A percentile compares a stretch with the other conserved stretches of the same genome.
Conservation (phyloP, 2,329 filamentous ascomycete genomes). For the Colletotrichum falcatum region DNA sequence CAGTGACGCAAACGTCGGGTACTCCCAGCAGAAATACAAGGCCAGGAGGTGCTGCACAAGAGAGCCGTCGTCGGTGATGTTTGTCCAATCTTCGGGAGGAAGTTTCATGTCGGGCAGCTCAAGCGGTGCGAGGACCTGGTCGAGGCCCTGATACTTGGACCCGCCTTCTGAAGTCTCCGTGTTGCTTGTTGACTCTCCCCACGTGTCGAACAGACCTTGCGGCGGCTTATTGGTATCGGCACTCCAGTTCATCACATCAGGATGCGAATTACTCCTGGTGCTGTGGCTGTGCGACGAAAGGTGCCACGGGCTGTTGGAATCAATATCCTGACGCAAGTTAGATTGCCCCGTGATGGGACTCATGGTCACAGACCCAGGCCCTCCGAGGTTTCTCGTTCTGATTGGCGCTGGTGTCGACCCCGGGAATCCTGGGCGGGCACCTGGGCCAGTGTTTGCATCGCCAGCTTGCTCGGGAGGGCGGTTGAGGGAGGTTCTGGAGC, state of each 20-base stretch:
- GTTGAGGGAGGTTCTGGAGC: constrained; percentile 47
- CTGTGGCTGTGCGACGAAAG: constrained; percentile 61
- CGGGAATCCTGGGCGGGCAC: constrained; percentile 42
- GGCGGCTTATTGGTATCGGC: constrained; percentile 54
- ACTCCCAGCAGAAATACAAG: constrained; percentile 81
- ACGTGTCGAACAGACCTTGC: constrained; percentile 61
- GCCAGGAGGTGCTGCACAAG: constrained; percentile 74
- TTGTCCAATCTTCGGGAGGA: constrained; percentile 67
- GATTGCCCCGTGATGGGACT: constrained; percentile 50
- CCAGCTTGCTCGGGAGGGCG: constrained; percentile 45
- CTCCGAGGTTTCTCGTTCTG: constrained; percentile 28
- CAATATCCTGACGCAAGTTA: constrained; percentile 53
- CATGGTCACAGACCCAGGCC: constrained; percentile 39
- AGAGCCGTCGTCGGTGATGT: constrained; percentile 66
- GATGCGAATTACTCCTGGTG: constrained; percentile 60
- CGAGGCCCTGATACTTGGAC: constrained; percentile 50
- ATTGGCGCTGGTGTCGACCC: constrained; percentile 45
- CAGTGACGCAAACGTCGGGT: constrained; percentile 79
- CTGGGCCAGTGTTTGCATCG: constrained; percentile 43
- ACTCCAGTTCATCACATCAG: constrained; percentile 61
- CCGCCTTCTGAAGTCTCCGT: constrained; percentile 44
- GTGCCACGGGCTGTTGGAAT: constrained; percentile 62
- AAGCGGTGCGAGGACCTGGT: constrained; percentile 62
- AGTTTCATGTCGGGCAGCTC: constrained; percentile 58
- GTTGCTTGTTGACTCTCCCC: constrained; percentile 59